These are phyloP conservation scores for Fragosphaeria purpurea DNA, from an alignment of 2,329 filamentous ascomycete species.

Conservation along the genomic window DNA sequence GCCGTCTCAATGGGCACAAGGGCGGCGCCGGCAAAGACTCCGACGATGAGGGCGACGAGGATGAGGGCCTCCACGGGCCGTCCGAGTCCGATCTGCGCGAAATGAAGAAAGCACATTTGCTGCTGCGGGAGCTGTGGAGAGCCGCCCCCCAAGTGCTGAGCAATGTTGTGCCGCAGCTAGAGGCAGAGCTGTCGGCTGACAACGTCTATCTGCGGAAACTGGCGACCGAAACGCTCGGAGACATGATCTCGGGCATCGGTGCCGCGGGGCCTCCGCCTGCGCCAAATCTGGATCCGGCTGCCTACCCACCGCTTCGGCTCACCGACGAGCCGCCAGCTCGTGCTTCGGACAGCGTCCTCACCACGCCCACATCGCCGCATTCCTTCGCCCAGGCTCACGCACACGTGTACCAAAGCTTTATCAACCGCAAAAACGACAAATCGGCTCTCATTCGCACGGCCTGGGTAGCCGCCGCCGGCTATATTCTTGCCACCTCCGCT, in stretches of 20 bases:
- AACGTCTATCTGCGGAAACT: conserved; percentile 77
- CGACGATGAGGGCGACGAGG: conserved; percentile 49
- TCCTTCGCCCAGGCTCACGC: conserved; percentile 80
- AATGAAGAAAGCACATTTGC: conserved; percentile 75
- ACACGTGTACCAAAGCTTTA: conserved; percentile 70
- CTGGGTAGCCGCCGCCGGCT: conserved; percentile 75
- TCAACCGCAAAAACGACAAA: conserved; percentile 81
- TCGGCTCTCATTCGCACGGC: conserved; percentile 69
- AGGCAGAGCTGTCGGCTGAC: conserved; percentile 84
- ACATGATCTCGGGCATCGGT: conserved; percentile 89
- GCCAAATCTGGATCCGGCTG: conserved; percentile 64
- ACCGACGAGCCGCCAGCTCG: conserved; percentile 44
- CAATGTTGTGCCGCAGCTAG: conserved; percentile 88
- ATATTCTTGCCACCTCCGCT: conserved; percentile 83
- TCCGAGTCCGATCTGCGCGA: conserved; percentile 80
- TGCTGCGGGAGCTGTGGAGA: conserved; percentile 89
- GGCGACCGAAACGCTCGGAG: conserved; percentile 87
- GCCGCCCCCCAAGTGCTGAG: conserved; percentile 79
- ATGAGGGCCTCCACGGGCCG: conserved; percentile 49
- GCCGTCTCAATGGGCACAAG: conserved; percentile 1
- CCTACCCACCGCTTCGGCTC: conserved; percentile 69
- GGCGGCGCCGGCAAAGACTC: conserved; percentile 3
- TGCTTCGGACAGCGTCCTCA: conserved; percentile 52
- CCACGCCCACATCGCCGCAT: conserved; percentile 75
- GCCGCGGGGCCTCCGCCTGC: conserved; percentile 74